A percentile compares a stretch with the other conserved stretches of the same genome.
These are phyloP conservation scores for Saccharomycopsis malanga DNA, from an alignment of 805 yeast species.

Conservation along the genomic window DNA sequence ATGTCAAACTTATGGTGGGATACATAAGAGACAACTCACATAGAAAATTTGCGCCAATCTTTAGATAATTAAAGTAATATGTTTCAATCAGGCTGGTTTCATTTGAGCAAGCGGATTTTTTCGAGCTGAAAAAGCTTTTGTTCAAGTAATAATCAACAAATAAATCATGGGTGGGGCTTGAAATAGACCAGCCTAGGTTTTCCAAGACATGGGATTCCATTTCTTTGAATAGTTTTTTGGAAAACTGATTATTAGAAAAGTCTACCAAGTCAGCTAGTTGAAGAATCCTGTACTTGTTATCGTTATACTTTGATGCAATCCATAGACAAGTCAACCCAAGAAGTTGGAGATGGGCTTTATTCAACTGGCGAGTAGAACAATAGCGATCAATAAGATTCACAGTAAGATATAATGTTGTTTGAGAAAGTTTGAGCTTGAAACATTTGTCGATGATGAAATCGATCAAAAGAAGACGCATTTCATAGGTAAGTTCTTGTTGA, in stretches of 20 bases:
- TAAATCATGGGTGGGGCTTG: conserved; percentile 14
- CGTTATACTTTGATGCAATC: conserved; percentile 37
- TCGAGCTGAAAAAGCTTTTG: conserved; percentile 8
- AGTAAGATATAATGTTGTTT: conserved; percentile 4
- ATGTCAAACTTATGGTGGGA: conserved; percentile 12
- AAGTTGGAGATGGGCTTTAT: conserved; percentile 32
- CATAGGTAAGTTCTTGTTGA: conserved; percentile 14
- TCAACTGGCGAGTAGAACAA: conserved; percentile 30
- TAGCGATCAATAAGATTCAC: conserved; percentile 35
- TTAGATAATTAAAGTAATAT: conserved; percentile 13
- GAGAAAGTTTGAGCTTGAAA: not conserved
- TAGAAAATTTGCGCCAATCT: conserved; percentile 16
- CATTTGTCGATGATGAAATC: conserved; percentile 13
- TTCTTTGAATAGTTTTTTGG: conserved; percentile 36
- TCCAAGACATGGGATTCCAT: conserved; percentile 40
- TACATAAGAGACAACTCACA: conserved; percentile 15
- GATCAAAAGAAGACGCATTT: conserved; percentile 6
- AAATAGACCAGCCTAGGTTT: conserved; percentile 34
- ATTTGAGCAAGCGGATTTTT: not conserved
- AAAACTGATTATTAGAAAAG: conserved; percentile 2
- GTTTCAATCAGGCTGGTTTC: not conserved
- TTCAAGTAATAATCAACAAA: conserved; percentile 20
- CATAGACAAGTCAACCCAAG: conserved; percentile 40
- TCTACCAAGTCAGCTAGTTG: conserved; percentile 8
- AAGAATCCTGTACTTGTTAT: conserved; percentile 13